Conservation (phyloP, 257 asterid genomes). For the Solanum corneliomulleri region DNA sequence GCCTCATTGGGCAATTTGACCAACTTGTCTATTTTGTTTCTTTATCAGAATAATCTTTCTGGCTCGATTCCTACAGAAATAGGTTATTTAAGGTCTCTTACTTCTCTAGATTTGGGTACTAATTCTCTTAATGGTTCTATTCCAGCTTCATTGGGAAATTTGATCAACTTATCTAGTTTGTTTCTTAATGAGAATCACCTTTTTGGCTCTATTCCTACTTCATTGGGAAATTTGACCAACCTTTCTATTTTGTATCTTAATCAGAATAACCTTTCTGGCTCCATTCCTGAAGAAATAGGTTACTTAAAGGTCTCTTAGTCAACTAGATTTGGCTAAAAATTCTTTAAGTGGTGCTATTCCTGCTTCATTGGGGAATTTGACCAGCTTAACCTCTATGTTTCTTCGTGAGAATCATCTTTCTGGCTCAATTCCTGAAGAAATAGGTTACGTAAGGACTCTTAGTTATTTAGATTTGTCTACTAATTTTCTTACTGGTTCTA, state of each 20-base stretch:
- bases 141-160: not conserved
- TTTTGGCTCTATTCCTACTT: too few species aligned
- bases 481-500: not conserved
- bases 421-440: not conserved
- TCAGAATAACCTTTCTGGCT: not conserved
- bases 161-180: not conserved
- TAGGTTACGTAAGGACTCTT: too few species aligned
- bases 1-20: not conserved
- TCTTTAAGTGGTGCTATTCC: not conserved
- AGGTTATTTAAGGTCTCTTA: too few species aligned
- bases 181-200: not conserved
- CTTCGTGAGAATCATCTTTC: not conserved
- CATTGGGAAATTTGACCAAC: too few species aligned
- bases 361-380: not conserved
- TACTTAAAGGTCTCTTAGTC: not conserved
- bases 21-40: not conserved
- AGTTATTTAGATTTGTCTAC: too few species aligned
- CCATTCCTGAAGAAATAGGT: not conserved
- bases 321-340: not conserved
- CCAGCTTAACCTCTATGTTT: rapidly evolving
- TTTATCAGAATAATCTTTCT: too few species aligned
- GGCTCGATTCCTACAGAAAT: not conserved
- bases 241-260: too few species aligned
- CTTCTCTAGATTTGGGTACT: not conserved
- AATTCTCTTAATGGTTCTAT: not conserved